Conservation (phyloP, 306 rosid species). For the Corylus americana region DNA sequence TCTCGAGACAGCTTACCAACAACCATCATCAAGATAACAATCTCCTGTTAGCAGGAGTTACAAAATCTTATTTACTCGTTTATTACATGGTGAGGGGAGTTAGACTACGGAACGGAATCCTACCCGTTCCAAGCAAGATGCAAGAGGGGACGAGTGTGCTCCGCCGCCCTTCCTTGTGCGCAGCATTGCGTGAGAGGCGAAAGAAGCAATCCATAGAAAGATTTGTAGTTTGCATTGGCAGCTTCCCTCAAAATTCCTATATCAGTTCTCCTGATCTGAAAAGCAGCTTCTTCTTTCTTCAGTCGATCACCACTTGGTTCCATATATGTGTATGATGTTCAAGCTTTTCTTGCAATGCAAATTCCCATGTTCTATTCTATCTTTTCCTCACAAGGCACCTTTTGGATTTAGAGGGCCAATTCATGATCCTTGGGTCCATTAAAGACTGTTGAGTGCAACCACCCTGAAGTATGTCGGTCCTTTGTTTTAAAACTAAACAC, state of each 20-base stretch:
- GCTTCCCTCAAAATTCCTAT: neutral
- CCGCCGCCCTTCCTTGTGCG: too few relatives aligned
- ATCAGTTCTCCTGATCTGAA: neutral
- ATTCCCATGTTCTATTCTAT: neutral
- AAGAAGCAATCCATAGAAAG: too few relatives aligned
- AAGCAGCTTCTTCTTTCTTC: neutral
- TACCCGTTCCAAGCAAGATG: too few relatives aligned
- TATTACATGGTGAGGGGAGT: too few relatives aligned
- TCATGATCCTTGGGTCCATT: slow-evolving; percentile 1
- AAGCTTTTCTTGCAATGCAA: slow-evolving; percentile 1
- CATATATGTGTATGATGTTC: neutral
- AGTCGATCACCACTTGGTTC: neutral
- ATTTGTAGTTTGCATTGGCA: neutral
- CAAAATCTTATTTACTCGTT: neutral
- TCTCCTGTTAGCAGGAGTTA: neutral
- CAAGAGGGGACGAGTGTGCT: too few relatives aligned
- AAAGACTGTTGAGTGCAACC: slow-evolving; percentile 12
- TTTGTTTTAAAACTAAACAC: slow-evolving; percentile 18
- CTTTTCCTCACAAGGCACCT: neutral
- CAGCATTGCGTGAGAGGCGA: too few relatives aligned
- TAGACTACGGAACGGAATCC: too few relatives aligned
- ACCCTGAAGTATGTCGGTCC: slow-evolving; percentile 18
- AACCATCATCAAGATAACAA: neutral
- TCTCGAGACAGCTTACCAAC: neutral
- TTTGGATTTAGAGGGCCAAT: slow-evolving; percentile 17